Percentiles rank a stretch among this genome's conserved stretches.
These are phyloP conservation scores for Lenzites betulinus DNA, from an alignment of 768 basidiomycete species.

Conservation along the genomic window DNA sequence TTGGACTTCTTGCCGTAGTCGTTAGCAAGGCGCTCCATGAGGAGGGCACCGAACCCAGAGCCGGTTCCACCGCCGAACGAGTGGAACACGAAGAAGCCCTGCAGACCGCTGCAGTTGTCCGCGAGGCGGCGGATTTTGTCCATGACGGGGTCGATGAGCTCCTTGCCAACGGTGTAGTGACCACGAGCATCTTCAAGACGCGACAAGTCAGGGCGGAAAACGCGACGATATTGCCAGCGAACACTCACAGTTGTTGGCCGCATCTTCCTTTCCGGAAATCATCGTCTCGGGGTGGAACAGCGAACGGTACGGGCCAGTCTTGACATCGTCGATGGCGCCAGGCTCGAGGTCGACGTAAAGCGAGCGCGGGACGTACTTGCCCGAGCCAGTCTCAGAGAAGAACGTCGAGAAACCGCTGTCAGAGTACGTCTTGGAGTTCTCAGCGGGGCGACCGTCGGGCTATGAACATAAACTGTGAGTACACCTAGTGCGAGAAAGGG, in stretches of 20 bases:
- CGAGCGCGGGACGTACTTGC: constrained; percentile 95
- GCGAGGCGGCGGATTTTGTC: constrained; percentile 94
- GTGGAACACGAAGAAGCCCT: constrained; percentile 99
- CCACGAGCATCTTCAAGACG: constrained; percentile 82
- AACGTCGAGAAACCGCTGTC: constrained; percentile 96
- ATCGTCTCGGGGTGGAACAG: constrained; percentile 98
- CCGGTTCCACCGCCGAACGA: constrained; percentile 99
- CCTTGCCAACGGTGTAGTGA: constrained; percentile 98
- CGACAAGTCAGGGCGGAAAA: neutral
- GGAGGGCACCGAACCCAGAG: constrained; percentile 95
- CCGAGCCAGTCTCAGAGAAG: constrained; percentile 93
- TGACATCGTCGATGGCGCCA: constrained; percentile 93
- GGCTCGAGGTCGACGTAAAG: constrained; percentile 97
- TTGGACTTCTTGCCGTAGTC: constrained; percentile 99
- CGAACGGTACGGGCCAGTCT: constrained; percentile 86
- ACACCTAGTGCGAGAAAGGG: neutral
- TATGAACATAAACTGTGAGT: constrained; percentile 34
- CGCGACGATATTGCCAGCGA: neutral
- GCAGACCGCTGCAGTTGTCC: constrained; percentile 95
- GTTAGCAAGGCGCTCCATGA: constrained; percentile 92
- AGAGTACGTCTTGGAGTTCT: constrained; percentile 47
- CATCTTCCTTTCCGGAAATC: constrained; percentile 98
- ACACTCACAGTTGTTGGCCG: constrained; percentile 95
- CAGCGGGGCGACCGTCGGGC: constrained; percentile 89
- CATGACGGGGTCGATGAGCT: constrained; percentile 94